phyloP scores from a whole-genome alignment of 345 rosid genomes.

The Hirschfeldia incana region DNA sequence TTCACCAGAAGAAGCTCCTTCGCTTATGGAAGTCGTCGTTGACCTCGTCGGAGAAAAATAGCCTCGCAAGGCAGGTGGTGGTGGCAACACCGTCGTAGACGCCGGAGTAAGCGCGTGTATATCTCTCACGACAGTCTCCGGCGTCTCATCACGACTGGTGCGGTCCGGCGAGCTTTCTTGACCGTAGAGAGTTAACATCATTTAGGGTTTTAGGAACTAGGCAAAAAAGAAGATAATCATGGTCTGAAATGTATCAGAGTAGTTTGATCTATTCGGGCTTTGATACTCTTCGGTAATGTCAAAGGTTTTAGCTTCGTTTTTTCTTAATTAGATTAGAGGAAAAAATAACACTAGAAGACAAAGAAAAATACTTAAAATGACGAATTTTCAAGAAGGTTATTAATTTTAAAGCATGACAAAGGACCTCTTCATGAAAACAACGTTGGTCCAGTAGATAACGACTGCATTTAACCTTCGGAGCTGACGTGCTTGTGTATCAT shows the following conservation, averaged over 20 bases:
- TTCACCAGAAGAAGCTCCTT: conserved; percentile 53
- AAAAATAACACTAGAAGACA: conserved; percentile 14
- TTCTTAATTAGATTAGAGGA: conserved; percentile 4
- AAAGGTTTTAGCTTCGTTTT: conserved; percentile 18
- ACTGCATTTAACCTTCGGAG: conserved; percentile 12
- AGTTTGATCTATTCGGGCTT: background rate
- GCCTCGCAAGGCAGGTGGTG: conserved; percentile 47
- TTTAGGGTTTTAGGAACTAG: conserved; percentile 8
- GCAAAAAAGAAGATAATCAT: conserved; percentile 25
- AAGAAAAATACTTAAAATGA: conserved; percentile 1
- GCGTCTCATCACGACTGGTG: conserved; percentile 8
- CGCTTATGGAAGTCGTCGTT: conserved; percentile 36
- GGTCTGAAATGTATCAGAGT: conserved; percentile 1
- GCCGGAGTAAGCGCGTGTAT: conserved; percentile 69
- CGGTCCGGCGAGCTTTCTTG: conserved; percentile 13
- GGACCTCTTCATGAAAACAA: conserved; percentile 28
- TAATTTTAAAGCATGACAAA: conserved; percentile 6
- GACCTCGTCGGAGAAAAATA: conserved; percentile 52
- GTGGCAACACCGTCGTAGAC: conserved; percentile 32
- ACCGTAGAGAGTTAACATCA: conserved; percentile 23
- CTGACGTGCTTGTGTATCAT: conserved; percentile 19
- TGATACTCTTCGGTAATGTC: conserved; percentile 4
- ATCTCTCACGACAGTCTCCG: conserved; percentile 53
- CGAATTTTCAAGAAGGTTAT: conserved; percentile 29
- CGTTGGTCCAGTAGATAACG: conserved; percentile 7